Percentiles rank a stretch among this genome's conserved stretches.
phyloP scores from a whole-genome alignment of 164 flowering plant genomes.

The Macadamia tetraphylla region DNA sequence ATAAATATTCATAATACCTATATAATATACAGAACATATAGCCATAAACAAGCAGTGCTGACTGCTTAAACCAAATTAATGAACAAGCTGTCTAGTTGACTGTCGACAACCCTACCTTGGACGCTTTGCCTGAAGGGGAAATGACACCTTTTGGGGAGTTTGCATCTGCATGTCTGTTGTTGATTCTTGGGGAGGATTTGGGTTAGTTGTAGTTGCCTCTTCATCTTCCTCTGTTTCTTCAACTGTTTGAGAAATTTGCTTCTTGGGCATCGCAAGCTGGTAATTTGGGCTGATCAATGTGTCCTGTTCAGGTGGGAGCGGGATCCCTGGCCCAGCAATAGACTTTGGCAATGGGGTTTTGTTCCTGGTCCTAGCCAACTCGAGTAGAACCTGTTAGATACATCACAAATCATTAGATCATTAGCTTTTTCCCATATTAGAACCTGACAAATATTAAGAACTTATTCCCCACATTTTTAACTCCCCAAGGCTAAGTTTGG shows the following conservation, averaged over 20 bases:
- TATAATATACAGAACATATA: no score
- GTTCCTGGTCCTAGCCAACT: slow-evolving; percentile 69
- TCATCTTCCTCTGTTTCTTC: slow-evolving; percentile 84
- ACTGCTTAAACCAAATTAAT: no score
- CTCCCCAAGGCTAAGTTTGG: no score
- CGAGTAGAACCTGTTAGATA: slow-evolving; percentile 50
- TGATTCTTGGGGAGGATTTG: slow-evolving; percentile 46
- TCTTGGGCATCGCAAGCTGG: slow-evolving; percentile 71
- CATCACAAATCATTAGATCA: no score
- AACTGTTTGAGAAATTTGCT: slow-evolving; percentile 30
- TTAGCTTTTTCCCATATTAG: no score
- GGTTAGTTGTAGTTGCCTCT: slow-evolving; percentile 34
- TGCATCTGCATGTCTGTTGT: slow-evolving; percentile 41
- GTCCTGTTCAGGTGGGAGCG: slow-evolving; percentile 84
- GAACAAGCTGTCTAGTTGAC: no score
- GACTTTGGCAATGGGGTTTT: slow-evolving; percentile 72
- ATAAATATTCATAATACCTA: no score
- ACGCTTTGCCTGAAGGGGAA: slow-evolving; percentile 65
- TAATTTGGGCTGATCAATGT: slow-evolving; percentile 80
- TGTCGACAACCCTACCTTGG: slow-evolving; percentile 18
- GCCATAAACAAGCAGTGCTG: no score
- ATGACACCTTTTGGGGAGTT: slow-evolving; percentile 71
- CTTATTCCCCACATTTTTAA: no score
- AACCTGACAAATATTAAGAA: not conserved
- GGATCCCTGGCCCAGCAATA: slow-evolving; percentile 55